Conservation (phyloP, 2,329 filamentous ascomycete species). For the Pseudogymnoascus destructans region DNA sequence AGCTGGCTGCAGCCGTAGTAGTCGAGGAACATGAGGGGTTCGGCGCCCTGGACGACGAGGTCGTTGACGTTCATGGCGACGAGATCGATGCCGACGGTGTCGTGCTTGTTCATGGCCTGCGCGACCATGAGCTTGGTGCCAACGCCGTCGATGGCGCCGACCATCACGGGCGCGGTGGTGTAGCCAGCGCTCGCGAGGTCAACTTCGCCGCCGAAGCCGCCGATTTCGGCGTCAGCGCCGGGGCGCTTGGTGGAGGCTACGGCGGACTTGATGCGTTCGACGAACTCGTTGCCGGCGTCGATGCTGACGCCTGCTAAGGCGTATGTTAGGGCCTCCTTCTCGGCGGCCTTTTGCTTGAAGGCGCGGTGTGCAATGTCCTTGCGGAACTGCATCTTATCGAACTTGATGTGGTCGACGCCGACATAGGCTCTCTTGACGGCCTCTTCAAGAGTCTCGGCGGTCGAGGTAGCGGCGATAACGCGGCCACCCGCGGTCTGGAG, state of each 20-base stretch:
- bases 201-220: conserved; percentile 84
- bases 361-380: conserved; percentile 82
- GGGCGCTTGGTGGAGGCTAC: conserved; percentile 76
- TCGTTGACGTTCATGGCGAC: conserved; percentile 99
- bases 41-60: conserved; percentile 86
- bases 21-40: conserved; percentile 92
- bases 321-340: conserved; percentile 59
- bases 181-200: conserved; percentile 67
- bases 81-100: conserved; percentile 90
- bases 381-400: conserved; percentile 46
- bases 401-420: conserved; percentile 64
- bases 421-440: conserved; percentile 83
- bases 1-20: conserved; percentile 93
- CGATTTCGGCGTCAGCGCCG: conserved; percentile 85
- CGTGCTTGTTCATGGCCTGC: conserved; percentile 76
- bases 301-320: conserved; percentile 89
- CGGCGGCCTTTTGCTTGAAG: conserved; percentile 34
- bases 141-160: conserved; percentile 92
- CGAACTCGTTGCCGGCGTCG: conserved; percentile 83
- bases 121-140: conserved; percentile 96
- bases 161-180: conserved; percentile 60
- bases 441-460: conserved; percentile 59
- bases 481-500: conserved; percentile 74
- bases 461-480: conserved; percentile 85
- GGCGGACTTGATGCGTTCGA: conserved; percentile 79